Base-by-base conservation (phyloP, 129 eudicot species). In the Pulicaria dysenterica region DNA sequence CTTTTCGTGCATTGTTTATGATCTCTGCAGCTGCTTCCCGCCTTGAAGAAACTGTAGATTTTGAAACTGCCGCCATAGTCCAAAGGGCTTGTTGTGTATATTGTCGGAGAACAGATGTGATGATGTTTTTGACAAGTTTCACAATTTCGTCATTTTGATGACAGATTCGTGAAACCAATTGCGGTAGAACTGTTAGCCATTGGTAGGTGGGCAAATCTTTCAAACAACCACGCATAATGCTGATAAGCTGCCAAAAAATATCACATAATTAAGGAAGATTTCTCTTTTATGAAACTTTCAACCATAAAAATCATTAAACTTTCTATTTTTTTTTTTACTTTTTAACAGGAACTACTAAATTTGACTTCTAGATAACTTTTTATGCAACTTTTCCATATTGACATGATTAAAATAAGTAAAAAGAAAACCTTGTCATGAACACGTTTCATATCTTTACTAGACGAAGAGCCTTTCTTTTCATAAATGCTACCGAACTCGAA, bases 31-130 rank as follows among this genome's bases (percentile, higher is more conserved):
- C 99, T 58, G 97, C 97, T 63, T 95, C 94, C 77, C 86, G 79
- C 81, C 99, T 84, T 44, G 96, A 85, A 72, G 89, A 70, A 79
- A 95, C 99, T 36, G 99, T 83, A 12, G 99, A 95, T 78, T 90
- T 95, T 63, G 97, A 88, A 82, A 95, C 99, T 8, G 99, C 99
- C 58, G 97, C 99, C 99, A 95, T 95, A 15, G 88, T 81, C 99
- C 99, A 95, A 53, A 95, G 90, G 43, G 90, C 94, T 84, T 95
- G 99, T 67, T 95, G 99, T 44, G 97, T 94, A 65, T 88, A 95
- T 68, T 90, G 88, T 56, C 77, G 83, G 58, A 95, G 96, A 69
- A 95, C 97, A 73, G 94, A 79, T 70, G 89, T 90, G 60, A 95
- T 88, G 43, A 95, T 90, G 49, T 70, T 78, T 83, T 95, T 90